Evolutionary conservation across 1,284 basidiomycete species (phyloP), one percentile per base, ranked within the genome.

Genomic region (Sanghuangporus baumii): DNA sequence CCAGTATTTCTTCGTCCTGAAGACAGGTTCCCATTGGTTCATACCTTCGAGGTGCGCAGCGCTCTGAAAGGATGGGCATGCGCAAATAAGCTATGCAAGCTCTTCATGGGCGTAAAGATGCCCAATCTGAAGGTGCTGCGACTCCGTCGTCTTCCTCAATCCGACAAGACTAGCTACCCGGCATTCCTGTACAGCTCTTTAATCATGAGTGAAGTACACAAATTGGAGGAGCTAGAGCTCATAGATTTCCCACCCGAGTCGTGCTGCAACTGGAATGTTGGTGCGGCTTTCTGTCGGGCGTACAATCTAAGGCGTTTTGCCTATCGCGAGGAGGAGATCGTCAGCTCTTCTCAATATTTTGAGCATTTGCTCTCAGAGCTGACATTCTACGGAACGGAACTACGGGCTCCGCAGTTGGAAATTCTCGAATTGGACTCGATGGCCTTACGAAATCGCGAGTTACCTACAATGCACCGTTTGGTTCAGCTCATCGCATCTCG

Each of bases 1-100:
- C 31, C 34, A 6, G 26, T 8, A 14, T 5, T 7, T 37, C 6
- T 18, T n/a, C 6, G 16, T 16, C 31, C 52, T 14, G 18, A 8
- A 8, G 2, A 31, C 6, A 40, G 6, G 6, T 26, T 50, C 18
- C 43, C 60, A 31, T 9, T 31, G 11, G 43, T 61, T 2, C 54
- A 34, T 26, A 57, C 54, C 12, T 46, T 61, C n/a, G 60, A 61
- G 36, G 36, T 61, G 12, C 55, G 55, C 47, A 57, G 60, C 18
- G 60, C 43, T 31, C 31, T 61, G 12, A 43, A 23, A 23, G 60
- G 54, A 26, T 16, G 23, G 16, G 12, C 31, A 11, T 55, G 60
- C 26, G n/a, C 52, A 6, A 48, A 31, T 9, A 37, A 31, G 16
- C 38, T 61, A 6, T 16, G 23, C 11, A 23, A 18, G 18, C 48